phyloP scores from a whole-genome alignment of 805 yeast species.

The Candida corydali region DNA sequence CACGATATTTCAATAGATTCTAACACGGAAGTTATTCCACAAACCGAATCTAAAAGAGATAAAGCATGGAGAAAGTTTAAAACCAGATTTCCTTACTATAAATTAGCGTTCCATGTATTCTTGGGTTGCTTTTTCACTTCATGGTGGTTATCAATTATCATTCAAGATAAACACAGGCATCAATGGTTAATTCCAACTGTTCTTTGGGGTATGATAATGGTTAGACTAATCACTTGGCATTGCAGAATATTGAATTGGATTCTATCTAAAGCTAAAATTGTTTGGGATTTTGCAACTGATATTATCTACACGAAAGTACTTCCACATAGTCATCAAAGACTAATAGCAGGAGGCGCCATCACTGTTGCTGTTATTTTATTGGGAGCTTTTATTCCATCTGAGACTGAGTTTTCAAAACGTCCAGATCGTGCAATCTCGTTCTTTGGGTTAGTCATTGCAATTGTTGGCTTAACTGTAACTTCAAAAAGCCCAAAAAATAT shows the following conservation, averaged over 20 bases:
- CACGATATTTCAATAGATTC: slow-evolving; percentile 5
- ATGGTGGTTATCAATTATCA: slow-evolving; percentile 55
- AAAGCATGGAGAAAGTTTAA: slow-evolving; percentile 10
- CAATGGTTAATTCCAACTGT: slow-evolving; percentile 58
- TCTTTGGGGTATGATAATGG: slow-evolving; percentile 47
- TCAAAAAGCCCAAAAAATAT: slow-evolving; percentile 43
- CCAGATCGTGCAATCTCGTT: slow-evolving; percentile 56
- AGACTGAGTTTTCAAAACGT: slow-evolving; percentile 42
- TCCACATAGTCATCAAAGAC: slow-evolving; percentile 39
- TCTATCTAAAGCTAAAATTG: slow-evolving; percentile 14
- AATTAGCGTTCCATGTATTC: slow-evolving; percentile 16
- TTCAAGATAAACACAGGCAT: slow-evolving; percentile 45
- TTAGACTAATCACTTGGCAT: slow-evolving; percentile 49
- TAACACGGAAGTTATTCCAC: not conserved
- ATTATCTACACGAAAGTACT: slow-evolving; percentile 34
- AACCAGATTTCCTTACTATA: slow-evolving; percentile 13
- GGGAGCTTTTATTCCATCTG: slow-evolving; percentile 52
- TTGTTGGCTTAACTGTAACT: slow-evolving; percentile 40
- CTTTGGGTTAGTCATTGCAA: slow-evolving; percentile 48
- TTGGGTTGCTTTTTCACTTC: slow-evolving; percentile 43
- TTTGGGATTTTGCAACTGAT: slow-evolving; percentile 31
- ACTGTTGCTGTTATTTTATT: slow-evolving; percentile 46
- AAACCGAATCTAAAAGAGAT: not conserved
- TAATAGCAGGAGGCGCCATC: slow-evolving; percentile 40
- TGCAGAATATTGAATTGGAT: slow-evolving; percentile 24